These are phyloP conservation scores for Hypoxylon perforatum DNA, from an alignment of 495 filamentous ascomycete genomes.

Conservation along the genomic window DNA sequence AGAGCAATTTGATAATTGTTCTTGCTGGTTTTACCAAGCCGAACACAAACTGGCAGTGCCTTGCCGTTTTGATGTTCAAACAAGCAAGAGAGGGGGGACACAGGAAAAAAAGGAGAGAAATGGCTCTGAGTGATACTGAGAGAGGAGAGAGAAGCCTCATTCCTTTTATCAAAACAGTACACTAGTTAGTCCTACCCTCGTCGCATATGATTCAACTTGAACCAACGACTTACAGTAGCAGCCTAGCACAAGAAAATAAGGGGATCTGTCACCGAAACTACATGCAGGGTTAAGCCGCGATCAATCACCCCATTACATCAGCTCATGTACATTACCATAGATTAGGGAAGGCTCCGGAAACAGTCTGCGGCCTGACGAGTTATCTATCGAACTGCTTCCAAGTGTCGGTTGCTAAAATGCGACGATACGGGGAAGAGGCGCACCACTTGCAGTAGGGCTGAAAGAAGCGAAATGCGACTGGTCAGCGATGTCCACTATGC, in stretches of 20 bases:
- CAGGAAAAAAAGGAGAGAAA: neutral
- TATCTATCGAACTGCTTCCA: too few relatives aligned
- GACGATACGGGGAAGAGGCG: too few relatives aligned
- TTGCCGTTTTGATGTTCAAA: neutral
- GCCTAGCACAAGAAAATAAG: neutral
- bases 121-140: neutral
- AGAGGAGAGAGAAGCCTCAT: too few relatives aligned
- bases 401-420: too few relatives aligned
- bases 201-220: neutral
- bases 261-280: neutral
- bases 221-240: neutral
- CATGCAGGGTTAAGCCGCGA: too few relatives aligned
- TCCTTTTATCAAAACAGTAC: neutral
- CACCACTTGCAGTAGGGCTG: too few relatives aligned
- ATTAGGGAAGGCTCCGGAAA: too few relatives aligned
- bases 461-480: too few relatives aligned
- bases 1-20: neutral
- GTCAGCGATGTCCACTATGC: too few relatives aligned
- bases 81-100: slow-evolving; percentile 1
- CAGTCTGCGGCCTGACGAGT: too few relatives aligned
- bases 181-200: neutral
- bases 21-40: neutral
- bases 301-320: too few relatives aligned
- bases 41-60: neutral
- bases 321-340: too few relatives aligned